Conservation (phyloP, 2,329 filamentous ascomycete species). For the Huntiella omanensis region DNA sequence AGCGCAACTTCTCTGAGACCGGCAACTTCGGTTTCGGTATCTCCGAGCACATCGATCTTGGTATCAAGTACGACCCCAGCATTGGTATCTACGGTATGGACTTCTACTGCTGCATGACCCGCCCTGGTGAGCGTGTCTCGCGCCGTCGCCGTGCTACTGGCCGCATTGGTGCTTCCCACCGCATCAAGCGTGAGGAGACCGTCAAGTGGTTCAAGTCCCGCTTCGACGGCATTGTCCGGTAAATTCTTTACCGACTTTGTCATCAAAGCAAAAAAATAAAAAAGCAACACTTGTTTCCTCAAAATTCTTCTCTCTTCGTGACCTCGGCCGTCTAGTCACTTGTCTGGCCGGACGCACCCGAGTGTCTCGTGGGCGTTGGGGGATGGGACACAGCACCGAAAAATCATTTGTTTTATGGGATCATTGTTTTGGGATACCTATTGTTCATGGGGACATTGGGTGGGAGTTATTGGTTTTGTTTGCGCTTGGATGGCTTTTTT, state of each 20-base stretch:
- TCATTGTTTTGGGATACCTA: conserved; percentile 16
- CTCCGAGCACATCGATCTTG: conserved; percentile 99
- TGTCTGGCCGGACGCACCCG: conserved; percentile 6
- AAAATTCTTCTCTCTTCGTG: conserved; percentile 10
- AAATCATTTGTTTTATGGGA: conserved; percentile 17
- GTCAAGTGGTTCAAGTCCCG: conserved; percentile 85
- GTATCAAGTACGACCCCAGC: conserved; percentile 98
- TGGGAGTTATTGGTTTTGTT: conserved; percentile 17
- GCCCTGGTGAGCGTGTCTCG: conserved; percentile 92
- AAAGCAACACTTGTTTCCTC: conserved; percentile 11
- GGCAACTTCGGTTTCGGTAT: conserved; percentile 99
- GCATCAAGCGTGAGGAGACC: conserved; percentile 87
- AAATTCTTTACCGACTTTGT: conserved; percentile 29
- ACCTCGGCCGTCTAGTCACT: conserved; percentile 10
- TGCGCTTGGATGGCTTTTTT: conserved; percentile 10
- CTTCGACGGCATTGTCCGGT: conserved; percentile 98
- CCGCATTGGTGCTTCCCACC: conserved; percentile 72
- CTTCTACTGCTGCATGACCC: conserved; percentile 99
- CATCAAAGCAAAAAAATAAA: conserved; percentile 10
- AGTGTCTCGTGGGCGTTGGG: conserved; percentile 10
- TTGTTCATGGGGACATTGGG: conserved; percentile 11
- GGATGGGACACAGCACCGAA: conserved; percentile 15
- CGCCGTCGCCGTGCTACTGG: conserved; percentile 82
- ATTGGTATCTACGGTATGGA: conserved; percentile 99
- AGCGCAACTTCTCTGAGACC: conserved; percentile 99